Evolutionary conservation across 768 basidiomycete genomes (phyloP), one percentile per base, ranked within the genome.

Genomic region (Baorangia bicolor): DNA sequence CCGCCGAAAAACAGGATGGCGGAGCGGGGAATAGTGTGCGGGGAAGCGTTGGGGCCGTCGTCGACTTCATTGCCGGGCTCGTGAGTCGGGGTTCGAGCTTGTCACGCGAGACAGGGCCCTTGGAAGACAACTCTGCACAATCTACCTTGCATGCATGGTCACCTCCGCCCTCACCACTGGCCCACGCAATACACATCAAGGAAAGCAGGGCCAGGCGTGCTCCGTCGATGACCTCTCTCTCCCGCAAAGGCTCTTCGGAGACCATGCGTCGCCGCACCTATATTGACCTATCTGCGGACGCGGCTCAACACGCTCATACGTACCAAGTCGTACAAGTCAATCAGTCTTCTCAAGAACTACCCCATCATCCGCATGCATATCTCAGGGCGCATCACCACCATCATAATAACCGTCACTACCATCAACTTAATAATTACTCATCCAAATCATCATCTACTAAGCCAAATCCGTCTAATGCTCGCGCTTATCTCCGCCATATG

Each of bases 401-500:
- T 39, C 71, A 57, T 47, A 67, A 55, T 50, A 51, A 56, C 31
- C 65, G 47, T 39, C 58, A 60, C 51, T 58, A 68, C 34, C 63
- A 59, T 18, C 59, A 67, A 28, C 48, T 48, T 56, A 55, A 63
- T 65, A 28, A 64, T 60, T 53, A 69, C 46, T 64, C 70, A 64
- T 60, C 65, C 49, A 63, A 65, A 42, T 44, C 63, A 34, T 37
- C 59, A 39, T 44, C 52, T 39, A 53, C 50, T 54, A 69, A 64
- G 55, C 51, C 55, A 53, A 61, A 69, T 56, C 58, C 57, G 23
- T 78, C 81, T 25, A 81, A 81, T 49, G 87, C 88, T 4, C 80
- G 81, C 5, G 82, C 84, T 6, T 86, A 89, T 64, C 79, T 92
- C 12, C 82, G 88, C 31, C 88, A 90, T 66, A 89, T 92, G 77